Evolutionary conservation across 768 basidiomycete genomes (phyloP).

Genomic region (Leccinum broughii): DNA sequence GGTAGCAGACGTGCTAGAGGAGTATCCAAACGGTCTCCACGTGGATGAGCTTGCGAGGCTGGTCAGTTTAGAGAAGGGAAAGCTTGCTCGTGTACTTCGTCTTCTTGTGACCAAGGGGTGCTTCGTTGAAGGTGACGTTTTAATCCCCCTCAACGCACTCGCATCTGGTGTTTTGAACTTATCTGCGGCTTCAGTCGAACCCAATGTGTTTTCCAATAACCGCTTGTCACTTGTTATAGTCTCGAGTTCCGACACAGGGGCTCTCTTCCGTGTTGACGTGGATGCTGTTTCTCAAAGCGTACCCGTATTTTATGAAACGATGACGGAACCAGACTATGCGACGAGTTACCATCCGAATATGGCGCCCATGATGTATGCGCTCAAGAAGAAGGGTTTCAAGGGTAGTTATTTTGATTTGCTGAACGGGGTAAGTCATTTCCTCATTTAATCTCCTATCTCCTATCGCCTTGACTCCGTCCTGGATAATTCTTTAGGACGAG

Average conservation of each 20-base stretch:
- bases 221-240: slow-evolving; percentile 31
- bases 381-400: slow-evolving; percentile 15
- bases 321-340: slow-evolving; percentile 28
- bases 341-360: slow-evolving; percentile 22
- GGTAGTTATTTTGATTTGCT: slow-evolving; percentile 25
- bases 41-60: slow-evolving; percentile 26
- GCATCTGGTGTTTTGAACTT: neutral
- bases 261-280: slow-evolving; percentile 6
- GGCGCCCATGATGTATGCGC: slow-evolving; percentile 24
- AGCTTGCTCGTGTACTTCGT: slow-evolving; percentile 34
- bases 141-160: neutral
- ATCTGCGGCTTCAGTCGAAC: slow-evolving; percentile 18
- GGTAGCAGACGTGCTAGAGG: slow-evolving; percentile 20
- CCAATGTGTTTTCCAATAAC: slow-evolving; percentile 33
- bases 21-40: slow-evolving; percentile 29
- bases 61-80: slow-evolving; percentile 27
- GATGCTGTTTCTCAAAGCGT: slow-evolving; percentile 18
- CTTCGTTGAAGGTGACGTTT: neutral
- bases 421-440: slow-evolving; percentile 16
- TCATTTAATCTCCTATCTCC: neutral
- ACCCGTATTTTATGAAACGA: slow-evolving; percentile 23
- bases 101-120: slow-evolving; percentile 32
- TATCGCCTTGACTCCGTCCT: neutral
- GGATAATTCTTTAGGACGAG: slow-evolving; percentile 7
- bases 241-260: slow-evolving; percentile 13